Base-by-base conservation (phyloP, 208 protist genomes). In the Wallacemonas sp. region DNA sequence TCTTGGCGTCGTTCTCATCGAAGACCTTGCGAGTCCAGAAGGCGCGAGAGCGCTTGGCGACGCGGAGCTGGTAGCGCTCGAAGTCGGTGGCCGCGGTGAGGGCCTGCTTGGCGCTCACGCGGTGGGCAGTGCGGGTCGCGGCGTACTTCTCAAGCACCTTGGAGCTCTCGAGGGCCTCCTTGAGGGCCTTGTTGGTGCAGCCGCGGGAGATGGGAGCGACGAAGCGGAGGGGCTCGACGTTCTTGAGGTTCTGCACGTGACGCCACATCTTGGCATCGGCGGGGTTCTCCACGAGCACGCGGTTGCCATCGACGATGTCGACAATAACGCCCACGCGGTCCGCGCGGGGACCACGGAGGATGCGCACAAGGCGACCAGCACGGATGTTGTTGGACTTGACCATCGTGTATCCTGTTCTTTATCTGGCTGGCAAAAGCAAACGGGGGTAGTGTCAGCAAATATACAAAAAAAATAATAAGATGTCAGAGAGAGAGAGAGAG, bases 21-120 rank as follows among this genome's bases (percentile, higher is more conserved):
- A 96, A 96, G 70, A 87, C 70, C 85, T 94, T 94, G 77, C 90
- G 90, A 53, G 87, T 81, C 90, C 90, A 96, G 90, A 82, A 77
- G 68, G 90, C 86, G 58, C 90, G 90, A 51, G 90, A 96, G 66
- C 90, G 90, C 75, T 88, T 88, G 49, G 90, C 90, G 41, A 94
- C 90, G 75, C 84, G 85, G 63, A 96, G 87, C 81, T 96, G 90
- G 75, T 96, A 96, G 84, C 87, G 87, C 84, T 94, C 87, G 76
- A 96, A 96, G 85, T 96, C 90, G 54, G 85, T 92, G 51, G 87
- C 90, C 59, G 45, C 69, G 22, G 90, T 84, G 74, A 88, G 67
- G 53, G 90, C 86, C 78, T 92, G 83, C 83, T 92, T 94, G 39
- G 90, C 90, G 30, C 65, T 74, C 64, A 94, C 80, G 70, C 85